Percentiles rank a stretch among this genome's conserved stretches.
These are phyloP conservation scores for Pascua guehoae DNA, from an alignment of 1,284 basidiomycete species.

Conservation along the genomic window DNA sequence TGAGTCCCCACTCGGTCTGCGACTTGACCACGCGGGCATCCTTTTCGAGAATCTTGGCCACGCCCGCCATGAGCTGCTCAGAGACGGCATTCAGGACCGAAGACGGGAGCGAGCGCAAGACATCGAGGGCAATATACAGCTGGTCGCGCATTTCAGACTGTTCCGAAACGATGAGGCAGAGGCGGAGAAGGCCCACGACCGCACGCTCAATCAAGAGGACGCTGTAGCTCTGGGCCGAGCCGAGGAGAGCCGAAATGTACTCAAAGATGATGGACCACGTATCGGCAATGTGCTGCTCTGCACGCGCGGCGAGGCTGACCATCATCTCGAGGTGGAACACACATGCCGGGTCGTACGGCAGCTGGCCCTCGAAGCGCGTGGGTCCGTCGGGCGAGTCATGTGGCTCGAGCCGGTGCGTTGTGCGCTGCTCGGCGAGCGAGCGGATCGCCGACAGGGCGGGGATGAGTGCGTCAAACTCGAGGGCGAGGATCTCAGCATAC, in stretches of 20 bases:
- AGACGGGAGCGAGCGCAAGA: conserved; percentile 74
- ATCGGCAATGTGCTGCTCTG: conserved; percentile 72
- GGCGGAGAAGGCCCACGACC: conserved; percentile 77
- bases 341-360: conserved; percentile 90
- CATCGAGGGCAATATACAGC: conserved; percentile 86
- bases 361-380: conserved; percentile 47
- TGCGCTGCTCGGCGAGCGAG: conserved; percentile 67
- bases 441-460: conserved; percentile 83
- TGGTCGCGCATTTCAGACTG: conserved; percentile 79
- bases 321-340: conserved; percentile 92
- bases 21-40: conserved; percentile 71
- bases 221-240: conserved; percentile 74
- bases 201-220: conserved; percentile 91
- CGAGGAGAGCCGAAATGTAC: conserved; percentile 76
- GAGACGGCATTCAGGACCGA: conserved; percentile 76
- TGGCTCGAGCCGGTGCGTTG: conserved; percentile 30
- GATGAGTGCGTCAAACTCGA: conserved; percentile 72
- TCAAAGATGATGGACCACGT: conserved; percentile 92
- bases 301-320: conserved; percentile 77
- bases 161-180: conserved; percentile 73
- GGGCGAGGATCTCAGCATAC: conserved; percentile 83
- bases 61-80: conserved; percentile 83
- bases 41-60: conserved; percentile 71
- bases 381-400: conserved; percentile 58
- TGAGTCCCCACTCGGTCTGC: conserved; percentile 91